Evolutionary conservation across 352 stramenopile genomes (phyloP).

Genomic region (Pythium scleroteichum): DNA sequence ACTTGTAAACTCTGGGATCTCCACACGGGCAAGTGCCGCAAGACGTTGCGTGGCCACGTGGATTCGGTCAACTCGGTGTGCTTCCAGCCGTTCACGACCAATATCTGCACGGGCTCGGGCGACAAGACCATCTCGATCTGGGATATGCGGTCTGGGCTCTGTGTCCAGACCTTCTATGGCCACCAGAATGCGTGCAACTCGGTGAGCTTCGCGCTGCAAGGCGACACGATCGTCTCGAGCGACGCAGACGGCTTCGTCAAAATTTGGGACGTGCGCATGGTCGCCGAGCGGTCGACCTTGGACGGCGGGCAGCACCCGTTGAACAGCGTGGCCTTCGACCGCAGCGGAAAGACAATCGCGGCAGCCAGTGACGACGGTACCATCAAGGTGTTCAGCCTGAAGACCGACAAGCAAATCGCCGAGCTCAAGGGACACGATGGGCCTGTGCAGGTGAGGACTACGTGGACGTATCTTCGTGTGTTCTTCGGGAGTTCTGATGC

Average conservation of each 20-base stretch:
- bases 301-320: conserved; percentile 87
- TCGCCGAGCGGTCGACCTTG: conserved; percentile 87
- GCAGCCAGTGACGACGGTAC: conserved; percentile 89
- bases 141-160: conserved; percentile 92
- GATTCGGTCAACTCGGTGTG: conserved; percentile 93
- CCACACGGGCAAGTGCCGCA: conserved; percentile 84
- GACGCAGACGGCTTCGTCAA: conserved; percentile 95
- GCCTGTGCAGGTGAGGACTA: conserved; percentile 86
- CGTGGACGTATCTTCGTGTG: background rate
- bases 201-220: conserved; percentile 82
- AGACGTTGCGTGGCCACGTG: conserved; percentile 93
- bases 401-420: conserved; percentile 57
- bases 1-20: conserved; percentile 94
- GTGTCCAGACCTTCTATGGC: conserved; percentile 94
- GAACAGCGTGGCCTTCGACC: conserved; percentile 91
- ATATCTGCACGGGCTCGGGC: conserved; percentile 91
- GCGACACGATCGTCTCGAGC: conserved; percentile 90
- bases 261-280: conserved; percentile 95
- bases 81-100: conserved; percentile 93
- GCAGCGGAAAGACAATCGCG: conserved; percentile 81
- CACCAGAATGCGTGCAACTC: conserved; percentile 94
- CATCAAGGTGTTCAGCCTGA: conserved; percentile 90
- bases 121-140: conserved; percentile 96
- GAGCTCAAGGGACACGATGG: conserved; percentile 92
- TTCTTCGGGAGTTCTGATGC: background rate